These are phyloP conservation scores for Penicillium turbatum DNA, from an alignment of 495 filamentous ascomycete species.

Conservation along the genomic window DNA sequence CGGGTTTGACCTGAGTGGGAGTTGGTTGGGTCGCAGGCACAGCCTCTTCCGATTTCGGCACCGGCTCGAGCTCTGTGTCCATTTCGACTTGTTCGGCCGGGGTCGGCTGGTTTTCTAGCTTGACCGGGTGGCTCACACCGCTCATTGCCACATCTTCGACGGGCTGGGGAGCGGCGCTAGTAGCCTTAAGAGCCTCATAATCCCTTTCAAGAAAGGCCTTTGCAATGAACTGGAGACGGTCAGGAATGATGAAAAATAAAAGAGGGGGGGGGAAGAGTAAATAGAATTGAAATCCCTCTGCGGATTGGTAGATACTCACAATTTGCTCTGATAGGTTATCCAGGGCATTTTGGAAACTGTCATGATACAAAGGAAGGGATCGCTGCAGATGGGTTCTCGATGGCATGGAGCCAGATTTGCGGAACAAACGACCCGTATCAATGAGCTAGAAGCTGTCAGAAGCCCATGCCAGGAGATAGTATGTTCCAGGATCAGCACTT, in stretches of 20 bases:
- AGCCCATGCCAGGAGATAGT: neutral
- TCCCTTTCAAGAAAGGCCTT: conserved; percentile 46
- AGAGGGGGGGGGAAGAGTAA: neutral
- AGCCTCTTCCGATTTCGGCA: conserved; percentile 16
- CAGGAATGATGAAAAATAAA: conserved; percentile 12
- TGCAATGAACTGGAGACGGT: conserved; percentile 39
- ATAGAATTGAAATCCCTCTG: neutral
- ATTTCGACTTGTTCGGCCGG: conserved; percentile 14
- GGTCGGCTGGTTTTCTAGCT: conserved; percentile 14
- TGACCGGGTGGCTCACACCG: conserved; percentile 20
- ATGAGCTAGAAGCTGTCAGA: conserved; percentile 39
- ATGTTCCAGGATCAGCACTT: conserved; percentile 7
- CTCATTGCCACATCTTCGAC: conserved; percentile 33
- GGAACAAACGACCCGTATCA: conserved; percentile 48
- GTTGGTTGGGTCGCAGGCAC: conserved; percentile 7
- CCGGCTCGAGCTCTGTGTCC: conserved; percentile 7
- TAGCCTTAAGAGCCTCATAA: conserved; percentile 39
- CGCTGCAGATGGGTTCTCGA: conserved; percentile 38
- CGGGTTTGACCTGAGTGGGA: conserved; percentile 13
- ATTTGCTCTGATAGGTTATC: conserved; percentile 51
- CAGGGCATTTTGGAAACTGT: conserved; percentile 45
- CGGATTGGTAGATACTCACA: conserved; percentile 31
- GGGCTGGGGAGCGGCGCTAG: conserved; percentile 28
- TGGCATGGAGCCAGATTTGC: conserved; percentile 34
- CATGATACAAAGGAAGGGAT: conserved; percentile 41